phyloP scores from a whole-genome alignment of 2,329 filamentous ascomycete species.

The Fusarium compactum region DNA sequence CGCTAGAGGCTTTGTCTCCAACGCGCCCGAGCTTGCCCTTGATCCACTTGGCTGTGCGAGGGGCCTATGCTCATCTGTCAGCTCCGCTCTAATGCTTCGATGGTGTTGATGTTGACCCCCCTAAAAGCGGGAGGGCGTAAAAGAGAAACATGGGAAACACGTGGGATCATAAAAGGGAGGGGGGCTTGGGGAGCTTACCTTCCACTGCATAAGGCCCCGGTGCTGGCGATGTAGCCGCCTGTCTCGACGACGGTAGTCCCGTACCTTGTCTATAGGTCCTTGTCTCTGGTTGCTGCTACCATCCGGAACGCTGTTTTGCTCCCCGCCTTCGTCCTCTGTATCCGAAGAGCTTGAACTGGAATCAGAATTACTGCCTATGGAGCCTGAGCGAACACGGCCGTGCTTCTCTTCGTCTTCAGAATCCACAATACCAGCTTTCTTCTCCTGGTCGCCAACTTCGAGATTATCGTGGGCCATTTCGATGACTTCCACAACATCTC shows the following conservation, averaged over 20 bases:
- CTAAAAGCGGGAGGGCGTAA: slow-evolving; percentile 3
- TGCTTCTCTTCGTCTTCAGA: slow-evolving; percentile 41
- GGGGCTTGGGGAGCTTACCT: slow-evolving; percentile 47
- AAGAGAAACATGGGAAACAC: slow-evolving; percentile 20
- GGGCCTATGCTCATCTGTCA: slow-evolving; percentile 47
- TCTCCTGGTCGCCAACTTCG: slow-evolving; percentile 50
- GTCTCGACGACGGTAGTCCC: slow-evolving; percentile 70
- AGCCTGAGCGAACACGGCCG: slow-evolving; percentile 19
- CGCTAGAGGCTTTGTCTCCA: slow-evolving; percentile 67
- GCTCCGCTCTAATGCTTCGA: slow-evolving; percentile 7
- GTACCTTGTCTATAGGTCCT: slow-evolving; percentile 62
- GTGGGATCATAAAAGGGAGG: slow-evolving; percentile 4
- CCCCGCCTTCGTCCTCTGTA: slow-evolving; percentile 48
- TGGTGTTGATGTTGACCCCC: slow-evolving; percentile 9
- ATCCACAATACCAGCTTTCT: slow-evolving; percentile 52
- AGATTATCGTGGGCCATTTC: slow-evolving; percentile 55
- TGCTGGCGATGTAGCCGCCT: slow-evolving; percentile 74
- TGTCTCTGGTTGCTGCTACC: slow-evolving; percentile 57
- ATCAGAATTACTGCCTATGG: slow-evolving; percentile 41
- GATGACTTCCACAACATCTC: slow-evolving; percentile 61
- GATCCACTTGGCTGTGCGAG: slow-evolving; percentile 63
- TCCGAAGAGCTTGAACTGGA: slow-evolving; percentile 50
- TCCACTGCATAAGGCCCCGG: slow-evolving; percentile 80
- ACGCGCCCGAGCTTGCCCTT: slow-evolving; percentile 67
- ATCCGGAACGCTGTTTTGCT: slow-evolving; percentile 46